These are phyloP conservation scores for Chytriomyces confervae DNA, from an alignment of 192 early-diverging fungal species.

Conservation along the genomic window DNA sequence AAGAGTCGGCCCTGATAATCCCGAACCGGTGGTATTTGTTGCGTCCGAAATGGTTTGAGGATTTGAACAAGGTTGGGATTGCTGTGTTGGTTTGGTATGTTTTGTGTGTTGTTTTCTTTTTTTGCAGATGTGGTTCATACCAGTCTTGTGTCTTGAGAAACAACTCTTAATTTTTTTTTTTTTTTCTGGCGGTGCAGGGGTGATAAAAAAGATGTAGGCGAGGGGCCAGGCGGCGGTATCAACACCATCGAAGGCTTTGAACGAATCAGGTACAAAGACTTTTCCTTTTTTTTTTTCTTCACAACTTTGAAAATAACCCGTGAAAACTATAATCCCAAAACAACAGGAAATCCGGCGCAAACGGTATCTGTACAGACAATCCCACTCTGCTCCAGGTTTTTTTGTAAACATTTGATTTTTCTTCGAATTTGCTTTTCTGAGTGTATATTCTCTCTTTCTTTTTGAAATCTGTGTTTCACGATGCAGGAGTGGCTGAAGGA, in stretches of 20 bases:
- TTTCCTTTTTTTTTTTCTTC: too few species aligned
- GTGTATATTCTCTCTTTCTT: too few species aligned
- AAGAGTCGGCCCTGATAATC: conserved; percentile 48
- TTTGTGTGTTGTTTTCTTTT: not conserved
- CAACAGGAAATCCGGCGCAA: conserved; percentile 41
- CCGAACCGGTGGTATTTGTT: conserved; percentile 47
- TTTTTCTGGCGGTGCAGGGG: not conserved
- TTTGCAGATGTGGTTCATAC: too few species aligned
- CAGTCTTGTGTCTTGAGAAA: too few species aligned
- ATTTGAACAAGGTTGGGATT: conserved; percentile 46
- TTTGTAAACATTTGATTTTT: too few species aligned
- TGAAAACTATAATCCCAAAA: not conserved
- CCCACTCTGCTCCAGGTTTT: conserved; percentile 43
- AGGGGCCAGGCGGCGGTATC: conserved; percentile 48
- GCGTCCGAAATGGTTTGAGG: conserved; percentile 33
- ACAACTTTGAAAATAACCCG: not conserved
- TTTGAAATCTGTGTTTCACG: too few species aligned
- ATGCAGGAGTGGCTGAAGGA: conserved; percentile 46
- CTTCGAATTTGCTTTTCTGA: too few species aligned
- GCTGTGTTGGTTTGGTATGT: conserved; percentile 51
- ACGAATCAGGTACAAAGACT: conserved; percentile 9
- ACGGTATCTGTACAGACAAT: conserved; percentile 56
- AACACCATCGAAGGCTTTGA: conserved; percentile 51
- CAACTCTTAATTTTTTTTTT: too few species aligned
- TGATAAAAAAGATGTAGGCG: not conserved